These are phyloP conservation scores for Aspergillus bertholletiae DNA, from an alignment of 495 filamentous ascomycete genomes.

Conservation along the genomic window DNA sequence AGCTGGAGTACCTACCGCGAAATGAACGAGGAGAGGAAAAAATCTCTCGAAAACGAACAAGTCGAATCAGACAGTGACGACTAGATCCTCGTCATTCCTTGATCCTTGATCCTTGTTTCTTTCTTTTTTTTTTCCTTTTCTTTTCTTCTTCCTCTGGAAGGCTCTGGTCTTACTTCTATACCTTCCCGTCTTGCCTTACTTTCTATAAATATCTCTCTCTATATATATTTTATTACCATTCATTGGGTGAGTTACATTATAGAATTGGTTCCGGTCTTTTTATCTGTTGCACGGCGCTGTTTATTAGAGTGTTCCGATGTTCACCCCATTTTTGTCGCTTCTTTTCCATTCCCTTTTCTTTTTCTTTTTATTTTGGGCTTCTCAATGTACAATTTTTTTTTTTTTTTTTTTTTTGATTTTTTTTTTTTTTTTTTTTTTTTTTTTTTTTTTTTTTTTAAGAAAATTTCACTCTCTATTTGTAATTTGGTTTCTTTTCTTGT, in stretches of 20 bases:
- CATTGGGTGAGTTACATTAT: not conserved
- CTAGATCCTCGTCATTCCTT: no score
- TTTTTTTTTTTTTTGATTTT: not conserved
- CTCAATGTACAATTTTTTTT: not conserved
- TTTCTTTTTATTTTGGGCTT: not conserved
- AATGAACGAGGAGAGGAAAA: constrained; percentile 77
- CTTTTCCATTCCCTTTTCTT: not conserved
- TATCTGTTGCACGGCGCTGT: not conserved
- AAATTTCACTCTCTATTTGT: no score
- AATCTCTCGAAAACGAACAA: constrained; percentile 44
- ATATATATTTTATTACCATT: not conserved
- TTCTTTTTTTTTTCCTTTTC: not conserved
- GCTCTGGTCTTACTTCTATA: not conserved
- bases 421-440: not conserved
- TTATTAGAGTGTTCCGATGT: not conserved
- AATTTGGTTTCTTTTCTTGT: not conserved
- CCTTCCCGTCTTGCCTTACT: not conserved
- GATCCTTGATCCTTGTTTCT: no score
- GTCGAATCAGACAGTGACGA: constrained; percentile 39
- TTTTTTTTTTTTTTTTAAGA: not conserved
- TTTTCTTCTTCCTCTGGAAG: not conserved
- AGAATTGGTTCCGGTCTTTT: not conserved
- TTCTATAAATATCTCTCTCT: not conserved
- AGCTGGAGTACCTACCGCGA: constrained; percentile 91
- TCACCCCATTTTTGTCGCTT: no score